A percentile compares a stretch with the other conserved stretches of the same genome.
These are phyloP conservation scores for Ormosia semicastrata DNA, from an alignment of 306 rosid species.

Conservation along the genomic window DNA sequence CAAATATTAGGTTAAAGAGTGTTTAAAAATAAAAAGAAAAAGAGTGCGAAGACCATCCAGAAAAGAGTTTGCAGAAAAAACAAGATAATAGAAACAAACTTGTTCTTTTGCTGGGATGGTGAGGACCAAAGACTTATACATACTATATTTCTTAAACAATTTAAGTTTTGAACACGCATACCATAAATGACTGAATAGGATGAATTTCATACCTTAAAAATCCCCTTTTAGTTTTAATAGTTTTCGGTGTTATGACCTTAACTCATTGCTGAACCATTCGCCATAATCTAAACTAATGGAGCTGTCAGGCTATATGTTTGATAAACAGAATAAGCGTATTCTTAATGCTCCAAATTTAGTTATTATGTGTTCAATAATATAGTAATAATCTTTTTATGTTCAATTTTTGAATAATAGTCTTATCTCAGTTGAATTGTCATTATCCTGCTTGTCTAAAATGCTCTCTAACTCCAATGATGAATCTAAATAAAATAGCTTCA, in stretches of 20 bases:
- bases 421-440: background rate
- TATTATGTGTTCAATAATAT: slow-evolving; percentile 1
- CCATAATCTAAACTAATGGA: background rate
- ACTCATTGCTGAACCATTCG: background rate
- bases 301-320: background rate
- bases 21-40: too few species aligned
- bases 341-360: slow-evolving; percentile 1
- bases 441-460: background rate
- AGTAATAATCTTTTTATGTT: background rate
- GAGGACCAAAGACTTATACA: background rate
- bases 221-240: background rate
- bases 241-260: background rate
- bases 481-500: background rate
- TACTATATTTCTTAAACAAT: background rate
- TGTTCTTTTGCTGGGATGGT: background rate
- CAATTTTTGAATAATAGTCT: background rate
- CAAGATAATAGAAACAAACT: background rate
- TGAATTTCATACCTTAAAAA: background rate
- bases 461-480: background rate
- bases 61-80: background rate
- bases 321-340: background rate
- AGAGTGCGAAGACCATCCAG: background rate
- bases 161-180: background rate
- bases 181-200: background rate
- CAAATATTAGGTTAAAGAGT: background rate